Conservation (phyloP, 495 filamentous ascomycete species). For the Penicillium lividum region DNA sequence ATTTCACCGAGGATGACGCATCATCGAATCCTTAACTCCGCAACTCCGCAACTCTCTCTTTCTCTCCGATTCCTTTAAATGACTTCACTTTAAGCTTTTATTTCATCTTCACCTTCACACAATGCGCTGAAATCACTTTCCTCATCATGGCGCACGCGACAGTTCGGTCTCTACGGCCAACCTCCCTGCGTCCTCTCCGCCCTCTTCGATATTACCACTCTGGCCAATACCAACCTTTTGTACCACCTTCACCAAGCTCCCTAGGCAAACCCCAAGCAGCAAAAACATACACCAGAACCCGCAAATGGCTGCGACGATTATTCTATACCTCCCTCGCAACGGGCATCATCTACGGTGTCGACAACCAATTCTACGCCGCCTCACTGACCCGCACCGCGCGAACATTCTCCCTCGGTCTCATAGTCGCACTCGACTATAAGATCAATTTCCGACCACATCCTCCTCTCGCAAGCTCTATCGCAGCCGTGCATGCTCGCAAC, state of each 20-base stretch:
- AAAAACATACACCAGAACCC: slow-evolving; percentile 61
- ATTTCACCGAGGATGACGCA: slow-evolving; percentile 5
- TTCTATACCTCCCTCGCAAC: slow-evolving; percentile 59
- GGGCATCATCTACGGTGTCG: slow-evolving; percentile 64
- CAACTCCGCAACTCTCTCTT: not conserved
- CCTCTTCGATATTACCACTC: slow-evolving; percentile 31
- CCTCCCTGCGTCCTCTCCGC: slow-evolving; percentile 15
- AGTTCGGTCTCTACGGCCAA: slow-evolving; percentile 28
- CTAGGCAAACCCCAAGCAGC: slow-evolving; percentile 72
- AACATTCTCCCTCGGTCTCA: slow-evolving; percentile 75
- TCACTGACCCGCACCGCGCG: slow-evolving; percentile 75
- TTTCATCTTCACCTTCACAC: not conserved
- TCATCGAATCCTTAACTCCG: slow-evolving; percentile 1
- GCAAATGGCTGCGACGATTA: slow-evolving; percentile 75
- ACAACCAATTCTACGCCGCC: slow-evolving; percentile 73
- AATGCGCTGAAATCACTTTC: slow-evolving; percentile 15
- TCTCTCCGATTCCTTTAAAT: slow-evolving; percentile 1
- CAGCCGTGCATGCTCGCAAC: slow-evolving; percentile 74
- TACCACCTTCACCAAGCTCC: slow-evolving; percentile 77
- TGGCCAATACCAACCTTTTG: slow-evolving; percentile 64
- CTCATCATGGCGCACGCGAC: slow-evolving; percentile 30
- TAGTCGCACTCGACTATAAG: slow-evolving; percentile 92
- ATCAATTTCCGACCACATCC: slow-evolving; percentile 88
- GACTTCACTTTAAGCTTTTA: not conserved
- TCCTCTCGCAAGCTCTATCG: slow-evolving; percentile 63